Evolutionary conservation across 208 protist genomes (phyloP).

Genomic region (Trypanosomatidae sp.): DNA sequence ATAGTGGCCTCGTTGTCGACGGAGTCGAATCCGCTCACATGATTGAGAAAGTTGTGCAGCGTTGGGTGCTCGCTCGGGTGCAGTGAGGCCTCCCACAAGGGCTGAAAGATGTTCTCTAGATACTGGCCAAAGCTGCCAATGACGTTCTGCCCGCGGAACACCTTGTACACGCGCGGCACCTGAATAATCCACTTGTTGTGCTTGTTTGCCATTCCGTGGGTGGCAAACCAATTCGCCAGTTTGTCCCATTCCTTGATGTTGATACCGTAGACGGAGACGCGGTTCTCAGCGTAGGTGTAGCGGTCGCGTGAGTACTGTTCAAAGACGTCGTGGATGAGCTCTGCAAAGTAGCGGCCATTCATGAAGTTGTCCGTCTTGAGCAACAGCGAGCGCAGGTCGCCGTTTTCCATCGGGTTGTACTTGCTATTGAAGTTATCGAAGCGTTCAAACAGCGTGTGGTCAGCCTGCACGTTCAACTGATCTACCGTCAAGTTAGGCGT

Average conservation of each 20-base stretch:
- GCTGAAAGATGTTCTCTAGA: conserved; percentile 98
- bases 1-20: conserved; percentile 99
- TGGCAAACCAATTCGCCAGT: conserved; percentile 95
- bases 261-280: conserved; percentile 93
- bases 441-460: conserved; percentile 96
- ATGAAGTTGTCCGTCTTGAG: conserved; percentile 99
- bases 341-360: conserved; percentile 97
- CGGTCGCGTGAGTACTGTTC: conserved; percentile 94
- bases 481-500: conserved; percentile 95
- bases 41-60: conserved; percentile 96
- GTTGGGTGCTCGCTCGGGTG: conserved; percentile 95
- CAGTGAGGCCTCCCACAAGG: conserved; percentile 98
- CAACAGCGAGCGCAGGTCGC: conserved; percentile 95
- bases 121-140: conserved; percentile 96
- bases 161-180: conserved; percentile 95
- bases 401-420: conserved; percentile 97
- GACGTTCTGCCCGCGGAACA: conserved; percentile 89
- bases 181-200: conserved; percentile 99
- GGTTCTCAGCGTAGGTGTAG: conserved; percentile 96
- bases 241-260: conserved; percentile 96
- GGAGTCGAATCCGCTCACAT: conserved; percentile 98
- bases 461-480: conserved; percentile 96
- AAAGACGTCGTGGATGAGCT: conserved; percentile 96
- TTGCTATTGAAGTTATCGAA: conserved; percentile 99
- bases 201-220: conserved; percentile 94